Evolutionary conservation across 2,329 filamentous ascomycete genomes (phyloP).

Genomic region (Diaporthe caulivora): DNA sequence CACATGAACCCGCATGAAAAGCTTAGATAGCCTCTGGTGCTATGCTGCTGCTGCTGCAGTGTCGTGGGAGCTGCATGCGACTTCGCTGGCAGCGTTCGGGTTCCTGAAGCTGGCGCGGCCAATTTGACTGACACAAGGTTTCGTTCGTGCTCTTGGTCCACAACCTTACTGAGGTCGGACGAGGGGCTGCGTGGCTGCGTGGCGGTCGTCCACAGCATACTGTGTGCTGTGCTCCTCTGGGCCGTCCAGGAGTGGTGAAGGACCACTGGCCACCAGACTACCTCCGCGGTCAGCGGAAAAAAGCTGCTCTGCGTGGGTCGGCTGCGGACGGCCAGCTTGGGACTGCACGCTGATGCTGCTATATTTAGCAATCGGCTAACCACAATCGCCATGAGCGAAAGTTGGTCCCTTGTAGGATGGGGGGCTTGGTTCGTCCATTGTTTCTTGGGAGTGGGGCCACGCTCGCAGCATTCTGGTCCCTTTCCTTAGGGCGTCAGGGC

Average conservation of each 20-base stretch:
- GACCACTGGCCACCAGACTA: slow-evolving; percentile 4
- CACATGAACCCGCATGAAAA: slow-evolving; percentile 32
- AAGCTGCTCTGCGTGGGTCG: slow-evolving; percentile 20
- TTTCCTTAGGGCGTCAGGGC: not conserved
- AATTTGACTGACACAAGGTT: slow-evolving; percentile 33
- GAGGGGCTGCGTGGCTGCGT: slow-evolving; percentile 33
- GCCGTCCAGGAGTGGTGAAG: slow-evolving; percentile 6
- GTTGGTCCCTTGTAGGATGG: slow-evolving; percentile 12
- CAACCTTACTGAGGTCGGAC: slow-evolving; percentile 33
- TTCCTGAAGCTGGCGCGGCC: slow-evolving; percentile 34
- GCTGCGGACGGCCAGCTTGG: slow-evolving; percentile 24
- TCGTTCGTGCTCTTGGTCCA: slow-evolving; percentile 18
- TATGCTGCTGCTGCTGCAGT: slow-evolving; percentile 33
- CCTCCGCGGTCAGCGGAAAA: slow-evolving; percentile 9
- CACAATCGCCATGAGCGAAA: slow-evolving; percentile 13
- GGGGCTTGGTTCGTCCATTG: slow-evolving; percentile 28
- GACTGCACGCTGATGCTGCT: slow-evolving; percentile 25
- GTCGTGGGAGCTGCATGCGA: slow-evolving; percentile 24
- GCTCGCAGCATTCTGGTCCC: slow-evolving; percentile 26
- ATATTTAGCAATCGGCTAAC: slow-evolving; percentile 31
- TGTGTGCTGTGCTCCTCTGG: slow-evolving; percentile 10
- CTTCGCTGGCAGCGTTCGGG: slow-evolving; percentile 27
- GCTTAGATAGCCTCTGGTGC: slow-evolving; percentile 30
- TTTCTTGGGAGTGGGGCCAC: slow-evolving; percentile 22
- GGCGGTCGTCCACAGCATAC: slow-evolving; percentile 31